Conservation (phyloP, 2,329 filamentous ascomycete genomes). For the Penicillium capsulatum region DNA sequence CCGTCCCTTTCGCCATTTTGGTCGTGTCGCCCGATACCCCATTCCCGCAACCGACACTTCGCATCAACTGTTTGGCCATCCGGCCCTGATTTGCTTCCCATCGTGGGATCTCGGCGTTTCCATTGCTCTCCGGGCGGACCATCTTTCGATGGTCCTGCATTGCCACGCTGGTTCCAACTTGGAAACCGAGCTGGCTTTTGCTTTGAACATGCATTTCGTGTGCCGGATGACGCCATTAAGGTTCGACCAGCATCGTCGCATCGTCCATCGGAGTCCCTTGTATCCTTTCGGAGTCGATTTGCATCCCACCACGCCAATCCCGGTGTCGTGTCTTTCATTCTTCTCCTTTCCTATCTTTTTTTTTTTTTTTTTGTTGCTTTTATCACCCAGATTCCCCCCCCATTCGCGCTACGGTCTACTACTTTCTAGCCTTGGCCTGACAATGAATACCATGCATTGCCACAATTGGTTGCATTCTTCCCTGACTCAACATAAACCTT, state of each 20-base stretch:
- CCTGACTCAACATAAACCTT: not conserved
- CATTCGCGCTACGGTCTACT: not conserved
- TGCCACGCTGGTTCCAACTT: no score
- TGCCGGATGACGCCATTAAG: slow-evolving; percentile 7
- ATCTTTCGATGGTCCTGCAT: not conserved
- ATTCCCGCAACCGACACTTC: not conserved
- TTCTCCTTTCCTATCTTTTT: slow-evolving; percentile 1
- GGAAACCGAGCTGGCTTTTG: no score
- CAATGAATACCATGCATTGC: not conserved
- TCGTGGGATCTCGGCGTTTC: slow-evolving; percentile 14
- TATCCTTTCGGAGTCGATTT: not conserved
- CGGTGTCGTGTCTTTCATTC: slow-evolving; percentile 2
- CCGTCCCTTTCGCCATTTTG: not conserved
- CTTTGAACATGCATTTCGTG: slow-evolving; percentile 1
- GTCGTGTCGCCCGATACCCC: not conserved
- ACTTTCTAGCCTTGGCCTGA: not conserved
- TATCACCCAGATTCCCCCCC: not conserved
- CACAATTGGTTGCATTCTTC: not conserved
- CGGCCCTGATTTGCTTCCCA: slow-evolving; percentile 9
- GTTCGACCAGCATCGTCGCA: slow-evolving; percentile 9
- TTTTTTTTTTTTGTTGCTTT: slow-evolving; percentile 1
- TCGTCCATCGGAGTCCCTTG: slow-evolving; percentile 13
- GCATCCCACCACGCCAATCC: not conserved
- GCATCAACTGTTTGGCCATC: not conserved
- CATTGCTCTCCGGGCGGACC: not conserved